phyloP scores from a whole-genome alignment of 305 asterid genomes.

The Euphrasia arctica region DNA sequence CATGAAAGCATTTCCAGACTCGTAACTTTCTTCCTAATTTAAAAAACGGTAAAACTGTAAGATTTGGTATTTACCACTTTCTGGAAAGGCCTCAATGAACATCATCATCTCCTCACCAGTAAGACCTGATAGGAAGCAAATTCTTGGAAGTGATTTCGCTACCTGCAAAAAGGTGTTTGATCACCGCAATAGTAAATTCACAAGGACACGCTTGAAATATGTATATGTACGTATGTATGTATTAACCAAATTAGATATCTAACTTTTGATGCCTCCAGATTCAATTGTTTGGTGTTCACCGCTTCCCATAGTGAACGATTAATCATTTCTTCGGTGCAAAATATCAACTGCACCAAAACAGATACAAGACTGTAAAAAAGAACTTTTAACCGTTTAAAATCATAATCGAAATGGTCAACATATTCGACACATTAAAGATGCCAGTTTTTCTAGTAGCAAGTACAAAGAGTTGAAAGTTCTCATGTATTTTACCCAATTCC shows the following conservation, averaged over 20 bases:
- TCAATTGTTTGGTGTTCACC: conserved; percentile 65
- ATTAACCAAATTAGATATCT: conserved; percentile 11
- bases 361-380: background rate
- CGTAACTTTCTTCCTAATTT: too few species aligned
- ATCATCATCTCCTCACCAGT: conserved; percentile 97
- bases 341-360: conserved; percentile 48
- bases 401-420: background rate
- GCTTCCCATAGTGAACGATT: conserved; percentile 84
- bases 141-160: conserved; percentile 73
- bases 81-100: conserved; percentile 87
- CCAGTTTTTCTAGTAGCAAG: background rate
- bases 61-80: conserved; percentile 47
- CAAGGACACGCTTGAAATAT: background rate
- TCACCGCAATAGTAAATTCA: conserved; percentile 11
- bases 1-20: too few species aligned
- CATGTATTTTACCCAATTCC: background rate
- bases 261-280: conserved; percentile 59
- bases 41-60: too few species aligned
- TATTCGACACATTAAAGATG: too few species aligned
- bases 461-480: background rate
- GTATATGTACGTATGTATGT: background rate
- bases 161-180: conserved; percentile 41
- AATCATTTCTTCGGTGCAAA: conserved; percentile 88
- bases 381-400: background rate
- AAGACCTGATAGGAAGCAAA: conserved; percentile 86